These are phyloP conservation scores for Diaporthe sp. DNA, from an alignment of 2,329 filamentous ascomycete species.

Conservation along the genomic window DNA sequence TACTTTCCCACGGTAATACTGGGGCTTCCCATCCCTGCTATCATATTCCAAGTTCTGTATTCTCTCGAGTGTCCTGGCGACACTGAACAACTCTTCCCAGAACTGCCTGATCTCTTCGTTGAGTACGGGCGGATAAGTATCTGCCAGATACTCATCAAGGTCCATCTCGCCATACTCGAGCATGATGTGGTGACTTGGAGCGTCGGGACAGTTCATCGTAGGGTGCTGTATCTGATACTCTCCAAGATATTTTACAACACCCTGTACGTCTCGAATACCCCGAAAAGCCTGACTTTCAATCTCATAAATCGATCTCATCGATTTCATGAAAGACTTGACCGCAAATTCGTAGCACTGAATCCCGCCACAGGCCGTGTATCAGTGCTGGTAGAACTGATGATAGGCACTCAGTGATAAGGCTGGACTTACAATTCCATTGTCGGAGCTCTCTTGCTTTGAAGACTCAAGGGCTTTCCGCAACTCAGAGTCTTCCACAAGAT, in stretches of 20 bases:
- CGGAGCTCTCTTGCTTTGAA: too few species aligned
- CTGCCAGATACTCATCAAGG: background rate
- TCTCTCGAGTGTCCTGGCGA: background rate
- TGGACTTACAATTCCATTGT: too few species aligned
- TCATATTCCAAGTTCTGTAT: background rate
- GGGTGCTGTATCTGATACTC: background rate
- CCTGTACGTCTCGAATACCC: background rate
- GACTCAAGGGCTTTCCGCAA: too few species aligned
- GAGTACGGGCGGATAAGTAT: background rate
- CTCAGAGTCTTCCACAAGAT: background rate
- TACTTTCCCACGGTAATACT: too few species aligned
- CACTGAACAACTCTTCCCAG: background rate
- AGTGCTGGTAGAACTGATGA: too few species aligned
- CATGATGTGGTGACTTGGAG: background rate
- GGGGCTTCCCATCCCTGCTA: too few species aligned
- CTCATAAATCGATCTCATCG: too few species aligned
- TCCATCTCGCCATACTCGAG: background rate
- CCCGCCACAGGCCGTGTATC: too few species aligned
- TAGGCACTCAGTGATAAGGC: too few species aligned
- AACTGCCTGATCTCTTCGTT: background rate
- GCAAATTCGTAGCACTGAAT: background rate
- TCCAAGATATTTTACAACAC: background rate
- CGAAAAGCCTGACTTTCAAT: background rate
- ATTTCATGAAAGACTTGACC: background rate
- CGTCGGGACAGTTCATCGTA: accelerated